phyloP scores from a whole-genome alignment of 345 rosid genomes.

The Ailanthus altissimus region DNA sequence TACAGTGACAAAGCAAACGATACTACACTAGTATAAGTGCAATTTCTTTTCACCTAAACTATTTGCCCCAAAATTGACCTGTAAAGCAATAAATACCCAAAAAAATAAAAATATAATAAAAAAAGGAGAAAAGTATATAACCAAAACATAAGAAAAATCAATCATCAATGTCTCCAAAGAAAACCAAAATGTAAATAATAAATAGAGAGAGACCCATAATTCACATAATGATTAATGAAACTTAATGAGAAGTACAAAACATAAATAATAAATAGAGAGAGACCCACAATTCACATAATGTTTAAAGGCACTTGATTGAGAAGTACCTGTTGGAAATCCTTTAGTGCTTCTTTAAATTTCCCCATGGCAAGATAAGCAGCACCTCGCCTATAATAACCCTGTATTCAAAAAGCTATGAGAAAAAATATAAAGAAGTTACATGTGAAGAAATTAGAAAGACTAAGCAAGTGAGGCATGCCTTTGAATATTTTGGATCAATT shows the following conservation, averaged over 20 bases:
- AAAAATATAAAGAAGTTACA: slow-evolving; percentile 13
- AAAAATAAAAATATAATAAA: too few relatives aligned
- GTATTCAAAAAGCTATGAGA: slow-evolving; percentile 32
- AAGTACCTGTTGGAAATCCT: slow-evolving; percentile 92
- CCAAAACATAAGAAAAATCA: not conserved
- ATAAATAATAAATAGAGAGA: not conserved
- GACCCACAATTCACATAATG: not conserved
- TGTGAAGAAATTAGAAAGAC: not conserved
- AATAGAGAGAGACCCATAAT: not conserved
- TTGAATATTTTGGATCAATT: slow-evolving; percentile 80
- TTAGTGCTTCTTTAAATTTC: slow-evolving; percentile 89
- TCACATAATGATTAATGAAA: not conserved
- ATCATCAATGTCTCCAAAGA: not conserved
- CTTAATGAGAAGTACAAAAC: slow-evolving; percentile 32
- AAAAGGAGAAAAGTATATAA: too few relatives aligned
- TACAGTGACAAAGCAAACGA: too few relatives aligned
- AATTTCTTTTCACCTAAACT: too few relatives aligned
- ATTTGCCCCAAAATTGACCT: too few relatives aligned
- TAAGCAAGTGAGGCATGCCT: slow-evolving; percentile 44
- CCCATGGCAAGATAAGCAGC: slow-evolving; percentile 98
- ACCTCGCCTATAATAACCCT: slow-evolving; percentile 97
- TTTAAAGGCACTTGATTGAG: slow-evolving; percentile 3
- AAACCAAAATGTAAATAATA: not conserved
- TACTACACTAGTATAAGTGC: too few relatives aligned
- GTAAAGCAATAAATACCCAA: too few relatives aligned